Evolutionary conservation across 148 eudicot genomes (phyloP).

Genomic region (Spergularia marina): DNA sequence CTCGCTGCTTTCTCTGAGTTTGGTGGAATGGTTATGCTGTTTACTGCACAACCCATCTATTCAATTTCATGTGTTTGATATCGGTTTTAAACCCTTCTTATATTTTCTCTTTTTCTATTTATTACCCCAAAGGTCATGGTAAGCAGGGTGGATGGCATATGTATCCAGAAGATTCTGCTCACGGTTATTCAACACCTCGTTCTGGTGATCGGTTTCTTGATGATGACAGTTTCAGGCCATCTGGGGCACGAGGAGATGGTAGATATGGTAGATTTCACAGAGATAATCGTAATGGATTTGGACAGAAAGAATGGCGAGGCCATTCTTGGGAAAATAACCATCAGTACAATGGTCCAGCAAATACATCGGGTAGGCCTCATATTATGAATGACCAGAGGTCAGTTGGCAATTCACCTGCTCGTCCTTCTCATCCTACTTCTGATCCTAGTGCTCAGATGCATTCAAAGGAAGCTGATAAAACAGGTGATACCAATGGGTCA

Average conservation of each 20-base stretch:
- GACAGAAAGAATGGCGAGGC: conserved; percentile 57
- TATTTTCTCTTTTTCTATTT: conserved; percentile 20
- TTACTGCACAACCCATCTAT: not conserved
- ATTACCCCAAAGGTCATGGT: conserved; percentile 56
- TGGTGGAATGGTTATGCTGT: not conserved
- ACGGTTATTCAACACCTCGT: conserved; percentile 44
- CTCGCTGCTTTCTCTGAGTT: not conserved
- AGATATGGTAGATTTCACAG: conserved; percentile 52
- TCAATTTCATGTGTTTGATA: conserved; percentile 24
- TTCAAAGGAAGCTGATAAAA: conserved; percentile 47
- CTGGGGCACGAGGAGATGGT: conserved; percentile 45
- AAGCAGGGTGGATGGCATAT: conserved; percentile 66
- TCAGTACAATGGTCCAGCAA: conserved; percentile 32
- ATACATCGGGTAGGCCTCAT: conserved; percentile 39
- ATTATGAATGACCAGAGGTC: conserved; percentile 38
- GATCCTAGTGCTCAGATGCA: conserved; percentile 41
- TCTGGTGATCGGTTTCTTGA: conserved; percentile 40
- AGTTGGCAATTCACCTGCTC: conserved; percentile 36
- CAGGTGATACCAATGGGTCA: conserved; percentile 35
- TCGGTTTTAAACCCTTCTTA: not conserved
- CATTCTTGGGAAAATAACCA: conserved; percentile 46
- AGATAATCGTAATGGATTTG: conserved; percentile 47
- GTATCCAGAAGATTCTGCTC: conserved; percentile 44
- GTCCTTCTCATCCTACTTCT: conserved; percentile 46
- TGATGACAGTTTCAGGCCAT: conserved; percentile 41